Base-by-base conservation (phyloP, 2,329 filamentous ascomycete genomes). In the Microcyclosporella mali region DNA sequence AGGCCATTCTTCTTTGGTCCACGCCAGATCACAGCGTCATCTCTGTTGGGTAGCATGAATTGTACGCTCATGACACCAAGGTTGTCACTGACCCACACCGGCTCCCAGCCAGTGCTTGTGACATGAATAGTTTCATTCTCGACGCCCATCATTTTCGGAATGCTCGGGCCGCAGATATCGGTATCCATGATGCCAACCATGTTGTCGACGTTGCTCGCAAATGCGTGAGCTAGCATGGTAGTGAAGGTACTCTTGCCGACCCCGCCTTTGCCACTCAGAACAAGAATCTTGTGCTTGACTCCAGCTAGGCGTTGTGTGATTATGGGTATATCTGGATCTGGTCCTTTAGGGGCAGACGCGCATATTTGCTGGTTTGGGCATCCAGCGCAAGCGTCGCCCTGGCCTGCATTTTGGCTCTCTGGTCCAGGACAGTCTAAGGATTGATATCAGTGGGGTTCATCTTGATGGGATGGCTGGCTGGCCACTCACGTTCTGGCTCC, bases 121-220 rank as follows among this genome's bases (percentile, higher is more conserved):
- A 95, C 81, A 64, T 98, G 92, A 40, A 98, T 92, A 1, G 85
- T 94, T 69, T 98, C 90, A 18, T 80, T 72, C 66, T 95, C 89
- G 1, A 95, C 90, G 27, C 92, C 92, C 82, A 98, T 89, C 90
- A 98, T 97, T 70, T 95, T 95, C 15, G 92, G 92, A 58, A 98
- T 95, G 51, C 82, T 88, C 1, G 92, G 92, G 0, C 92, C 92
- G 68, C 88, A 95, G 50, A 98, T 95, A 66, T 98, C 92, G 6
- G 92, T 94, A 67, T 98, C 92, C 88, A 97, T 95, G 56, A 98
- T 83, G 15, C 90, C 92, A 19, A 98, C 86, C 1, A 80, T 87
- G 43, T 73, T 83, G 34, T 83, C 79, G 0, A 83, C 80, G 64
- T 94, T 87, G 11, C 79, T 78, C 1, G 92, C 87, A 57, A 98